These are phyloP conservation scores for Avena insularis DNA, from an alignment of 176 grass and related monocot species.

Conservation along the genomic window DNA sequence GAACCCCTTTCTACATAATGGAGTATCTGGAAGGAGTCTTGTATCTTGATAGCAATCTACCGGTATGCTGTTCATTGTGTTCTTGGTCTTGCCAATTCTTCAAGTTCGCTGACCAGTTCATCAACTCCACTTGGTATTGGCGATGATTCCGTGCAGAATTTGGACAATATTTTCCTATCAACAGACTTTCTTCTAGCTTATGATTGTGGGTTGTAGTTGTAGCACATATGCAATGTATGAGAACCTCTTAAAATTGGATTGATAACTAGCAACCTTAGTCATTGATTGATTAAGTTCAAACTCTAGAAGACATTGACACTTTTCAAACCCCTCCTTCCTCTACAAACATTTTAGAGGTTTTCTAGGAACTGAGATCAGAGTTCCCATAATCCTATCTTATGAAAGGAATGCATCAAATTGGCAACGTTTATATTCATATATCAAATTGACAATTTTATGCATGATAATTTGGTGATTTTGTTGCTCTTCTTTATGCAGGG, in stretches of 20 bases:
- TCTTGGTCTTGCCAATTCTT: background rate
- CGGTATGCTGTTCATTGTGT: constrained; percentile 45
- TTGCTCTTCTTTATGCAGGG: constrained; percentile 47
- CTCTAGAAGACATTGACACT: background rate
- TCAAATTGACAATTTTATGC: background rate
- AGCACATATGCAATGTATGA: background rate
- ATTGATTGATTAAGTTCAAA: constrained; percentile 7
- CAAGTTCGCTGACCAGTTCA: background rate
- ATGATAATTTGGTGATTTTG: background rate
- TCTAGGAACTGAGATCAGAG: background rate
- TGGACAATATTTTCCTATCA: background rate
- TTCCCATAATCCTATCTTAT: background rate
- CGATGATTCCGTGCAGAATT: background rate
- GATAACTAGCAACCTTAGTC: constrained; percentile 1
- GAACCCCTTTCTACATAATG: constrained; percentile 97
- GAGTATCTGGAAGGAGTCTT: constrained; percentile 86
- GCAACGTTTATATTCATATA: background rate
- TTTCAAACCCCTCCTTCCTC: background rate
- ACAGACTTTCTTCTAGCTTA: background rate
- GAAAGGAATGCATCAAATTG: constrained; percentile 9
- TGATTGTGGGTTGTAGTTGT: background rate
- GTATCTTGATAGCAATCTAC: constrained; percentile 64
- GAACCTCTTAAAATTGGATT: background rate
- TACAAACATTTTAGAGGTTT: background rate
- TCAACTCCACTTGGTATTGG: background rate